Percentiles rank a stretch among this genome's conserved stretches.
Evolutionary conservation across 306 rosid genomes (phyloP).

Genomic region (Casuarina equisetifolia): DNA sequence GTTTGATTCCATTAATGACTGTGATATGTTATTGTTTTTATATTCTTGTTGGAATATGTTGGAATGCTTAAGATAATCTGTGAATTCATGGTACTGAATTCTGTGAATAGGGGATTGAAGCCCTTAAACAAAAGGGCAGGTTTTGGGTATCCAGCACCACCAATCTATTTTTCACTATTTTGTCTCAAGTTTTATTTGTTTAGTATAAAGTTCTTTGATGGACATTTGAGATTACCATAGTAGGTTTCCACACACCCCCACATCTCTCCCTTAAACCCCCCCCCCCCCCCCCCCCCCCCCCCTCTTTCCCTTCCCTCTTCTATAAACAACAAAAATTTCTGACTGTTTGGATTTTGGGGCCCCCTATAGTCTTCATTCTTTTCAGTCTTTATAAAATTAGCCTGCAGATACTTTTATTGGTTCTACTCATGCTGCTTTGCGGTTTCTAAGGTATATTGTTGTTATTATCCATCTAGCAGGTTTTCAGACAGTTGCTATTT

Average conservation of each 20-base stretch:
- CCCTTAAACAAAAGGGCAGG: neutral
- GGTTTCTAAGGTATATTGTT: slow-evolving; percentile 86
- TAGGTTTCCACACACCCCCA: neutral
- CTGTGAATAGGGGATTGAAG: neutral
- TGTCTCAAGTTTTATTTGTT: neutral
- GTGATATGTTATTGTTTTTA: neutral
- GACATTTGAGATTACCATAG: neutral
- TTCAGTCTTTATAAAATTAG: slow-evolving; percentile 8
- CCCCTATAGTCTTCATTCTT: slow-evolving; percentile 10
- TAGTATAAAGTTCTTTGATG: neutral
- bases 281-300: too few species aligned
- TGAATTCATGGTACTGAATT: neutral
- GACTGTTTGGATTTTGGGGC: neutral
- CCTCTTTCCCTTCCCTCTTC: too few species aligned
- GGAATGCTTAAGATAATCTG: neutral
- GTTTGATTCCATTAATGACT: neutral
- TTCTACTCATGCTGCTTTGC: slow-evolving; percentile 47
- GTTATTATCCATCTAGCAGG: slow-evolving; percentile 97
- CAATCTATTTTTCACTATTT: neutral
- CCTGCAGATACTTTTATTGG: slow-evolving; percentile 30
- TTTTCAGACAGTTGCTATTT: slow-evolving; percentile 99
- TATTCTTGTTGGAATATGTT: neutral
- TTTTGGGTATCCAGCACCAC: neutral
- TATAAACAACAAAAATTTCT: neutral
- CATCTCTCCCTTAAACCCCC: too few species aligned